phyloP scores from a whole-genome alignment of 129 eudicot species.

The Lactuca saligna region DNA sequence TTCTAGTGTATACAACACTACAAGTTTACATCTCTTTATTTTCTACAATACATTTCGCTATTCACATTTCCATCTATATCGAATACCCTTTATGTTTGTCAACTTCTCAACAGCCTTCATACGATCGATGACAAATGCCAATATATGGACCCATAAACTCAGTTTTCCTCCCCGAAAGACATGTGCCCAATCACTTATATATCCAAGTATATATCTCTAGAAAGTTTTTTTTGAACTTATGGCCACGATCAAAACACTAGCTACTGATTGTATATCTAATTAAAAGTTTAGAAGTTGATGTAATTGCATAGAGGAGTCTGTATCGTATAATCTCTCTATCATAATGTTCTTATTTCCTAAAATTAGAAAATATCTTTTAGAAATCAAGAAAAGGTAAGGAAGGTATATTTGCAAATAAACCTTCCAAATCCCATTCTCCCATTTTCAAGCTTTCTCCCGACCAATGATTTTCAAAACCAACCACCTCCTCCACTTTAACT shows the following conservation, averaged over 20 bases:
- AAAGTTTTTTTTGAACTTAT: slow-evolving; percentile 10
- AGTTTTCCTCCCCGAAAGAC: not conserved
- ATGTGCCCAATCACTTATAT: slow-evolving; percentile 17
- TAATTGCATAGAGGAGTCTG: slow-evolving; percentile 6
- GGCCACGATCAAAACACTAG: slow-evolving; percentile 12
- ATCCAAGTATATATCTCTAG: slow-evolving; percentile 9
- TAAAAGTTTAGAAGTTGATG: not conserved
- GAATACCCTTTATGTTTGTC: not conserved
- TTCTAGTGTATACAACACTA: slow-evolving; percentile 26
- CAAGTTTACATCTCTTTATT: slow-evolving; percentile 20
- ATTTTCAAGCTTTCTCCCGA: slow-evolving; percentile 63
- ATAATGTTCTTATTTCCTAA: slow-evolving; percentile 23
- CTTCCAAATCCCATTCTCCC: slow-evolving; percentile 87
- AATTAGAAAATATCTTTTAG: slow-evolving; percentile 34
- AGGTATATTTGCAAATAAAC: slow-evolving; percentile 79
- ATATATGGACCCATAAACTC: not conserved
- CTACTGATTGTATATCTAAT: slow-evolving; percentile 5
- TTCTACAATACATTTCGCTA: slow-evolving; percentile 14
- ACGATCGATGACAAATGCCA: slow-evolving; percentile 3
- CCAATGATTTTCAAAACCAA: slow-evolving; percentile 62
- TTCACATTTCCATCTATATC: slow-evolving; percentile 30
- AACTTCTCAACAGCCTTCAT: slow-evolving; percentile 1
- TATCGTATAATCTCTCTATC: slow-evolving; percentile 29
- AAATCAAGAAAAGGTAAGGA: slow-evolving; percentile 73
- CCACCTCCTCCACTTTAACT: slow-evolving; percentile 55